Base-by-base conservation (phyloP, 2,329 filamentous ascomycete genomes). In the Escovopsis sp. region DNA sequence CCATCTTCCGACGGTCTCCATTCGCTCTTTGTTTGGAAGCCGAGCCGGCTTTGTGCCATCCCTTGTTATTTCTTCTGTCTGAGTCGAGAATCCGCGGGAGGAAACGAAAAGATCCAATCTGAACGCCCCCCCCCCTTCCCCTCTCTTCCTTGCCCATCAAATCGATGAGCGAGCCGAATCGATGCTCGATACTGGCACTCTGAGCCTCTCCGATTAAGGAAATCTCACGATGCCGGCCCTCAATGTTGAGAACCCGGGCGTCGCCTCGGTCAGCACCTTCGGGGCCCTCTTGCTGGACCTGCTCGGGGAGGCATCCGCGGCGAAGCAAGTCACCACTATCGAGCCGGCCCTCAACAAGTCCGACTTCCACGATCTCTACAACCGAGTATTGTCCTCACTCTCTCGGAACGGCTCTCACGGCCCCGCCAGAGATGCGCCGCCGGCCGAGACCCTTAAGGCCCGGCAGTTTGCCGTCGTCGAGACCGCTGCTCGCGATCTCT, bases 401-500 rank as follows among this genome's bases (percentile, higher is more conserved):
- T 45, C 43, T 23, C 39, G 39, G 9, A 15, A 49, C 41, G 45
- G 49, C 50, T 47, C 56, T 48, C 19, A 52, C 12, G 55, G 59
- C 30, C 51, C 49, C 12, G 54, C 59, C 26, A 45, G 52, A 8
- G 53, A 53, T 45, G 59, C 60, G n/a, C 38, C 55, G 6, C 62
- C 66, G 34, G 68, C 69, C 49, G 66, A 53, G 53, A 45, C 51
- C 5, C 47, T 47, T 12, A 66, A 60, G 45, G 50, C 51, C 3
- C 72, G 73, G 37, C 77, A 80, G 50, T 78, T 77, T 56, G 77
- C 80, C 32, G 72, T 84, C 19, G 76, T 94, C 38, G 91, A 96
- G 61, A 87, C 82, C 15, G 87, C 86, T 10, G 83, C 82, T 40
- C 80, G 86, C 53, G 77, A 82, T 52, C 73, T 83, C 39, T 93